A percentile compares a stretch with the other conserved stretches of the same genome.
Conservation (phyloP, 2,329 filamentous ascomycete genomes). For the Aspergillus fructus region DNA sequence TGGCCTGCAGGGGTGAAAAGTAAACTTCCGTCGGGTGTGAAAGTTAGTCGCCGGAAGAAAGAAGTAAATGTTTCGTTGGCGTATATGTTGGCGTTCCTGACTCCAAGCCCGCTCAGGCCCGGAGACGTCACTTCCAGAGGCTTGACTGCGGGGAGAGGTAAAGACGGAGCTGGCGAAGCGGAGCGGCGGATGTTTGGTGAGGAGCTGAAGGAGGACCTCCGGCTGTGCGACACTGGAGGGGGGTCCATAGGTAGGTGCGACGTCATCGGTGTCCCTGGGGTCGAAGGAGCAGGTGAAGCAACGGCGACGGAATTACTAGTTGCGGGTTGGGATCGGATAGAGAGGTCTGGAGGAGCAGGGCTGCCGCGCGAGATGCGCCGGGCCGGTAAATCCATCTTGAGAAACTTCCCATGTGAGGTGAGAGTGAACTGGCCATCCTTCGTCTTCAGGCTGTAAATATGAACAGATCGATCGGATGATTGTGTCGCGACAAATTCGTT, state of each 20-base stretch:
- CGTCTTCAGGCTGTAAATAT: conserved; percentile 93
- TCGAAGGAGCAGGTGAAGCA: conserved; percentile 84
- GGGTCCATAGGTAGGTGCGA: conserved; percentile 94
- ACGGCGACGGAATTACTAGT: conserved; percentile 51
- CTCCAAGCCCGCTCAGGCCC: conserved; percentile 60
- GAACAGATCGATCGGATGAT: conserved; percentile 95
- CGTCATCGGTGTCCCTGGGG: conserved; percentile 89
- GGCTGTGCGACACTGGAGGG: conserved; percentile 84
- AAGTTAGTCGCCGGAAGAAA: conserved; percentile 91
- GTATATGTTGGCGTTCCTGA: conserved; percentile 86
- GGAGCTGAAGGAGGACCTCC: conserved; percentile 87
- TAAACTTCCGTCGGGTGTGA: conserved; percentile 91
- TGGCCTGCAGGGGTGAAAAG: conserved; percentile 93
- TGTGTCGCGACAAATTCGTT: conserved; percentile 99
- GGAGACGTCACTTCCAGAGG: conserved; percentile 86
- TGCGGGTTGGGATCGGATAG: conserved; percentile 31
- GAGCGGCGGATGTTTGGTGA: conserved; percentile 78
- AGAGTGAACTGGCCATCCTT: conserved; percentile 95
- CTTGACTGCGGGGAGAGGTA: conserved; percentile 94
- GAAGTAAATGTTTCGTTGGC: conserved; percentile 96
- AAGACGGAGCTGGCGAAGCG: conserved; percentile 86
- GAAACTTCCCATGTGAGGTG: conserved; percentile 73
- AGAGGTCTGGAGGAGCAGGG: conserved; percentile 81
- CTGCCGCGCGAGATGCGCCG: conserved; percentile 88
- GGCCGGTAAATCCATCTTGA: conserved; percentile 90